Evolutionary conservation across 768 basidiomycete species (phyloP), one percentile per base, ranked within the genome.

Genomic region (Hysterangium stoloniferum): DNA sequence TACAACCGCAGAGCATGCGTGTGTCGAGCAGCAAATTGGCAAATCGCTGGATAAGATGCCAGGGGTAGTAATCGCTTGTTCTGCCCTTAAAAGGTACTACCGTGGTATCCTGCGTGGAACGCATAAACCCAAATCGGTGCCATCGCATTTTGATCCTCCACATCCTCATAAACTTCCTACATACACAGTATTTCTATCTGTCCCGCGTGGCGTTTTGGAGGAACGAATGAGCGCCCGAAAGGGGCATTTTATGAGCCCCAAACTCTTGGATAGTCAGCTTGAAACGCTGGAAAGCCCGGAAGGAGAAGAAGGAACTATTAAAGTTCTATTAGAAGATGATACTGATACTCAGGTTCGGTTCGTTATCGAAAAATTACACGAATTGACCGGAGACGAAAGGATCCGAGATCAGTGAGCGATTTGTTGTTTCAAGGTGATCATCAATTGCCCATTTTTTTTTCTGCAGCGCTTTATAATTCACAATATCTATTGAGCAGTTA

Each of bases 11-110:
- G 79, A 80, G 61, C 59, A 72, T 9, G 66, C 65, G 29, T 62
- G 59, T 54, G 61, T 58, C 22, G 60, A 61, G 43, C 60, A 63
- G 55, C 55, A 60, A 51, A 44, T 52, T 0, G 57, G 62, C 45
- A 19, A 46, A 8, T 4, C 53, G 50, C n/a, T 34, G 50, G 13
- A 47, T 47, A 4, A 45, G 34, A 11, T 44, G 53, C 54, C 54
- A 8, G 88, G 86, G 1, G 76, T 87, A n/a, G 79, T 97, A 35
- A 76, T 92, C 33, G 86, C 83, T 32, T 94, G 91, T 66, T 95
- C 91, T 19, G 80, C 92, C 54, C 67, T 97, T 62, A 93, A 86
- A 67, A 73, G 61, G 57, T 72, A 72, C 55, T 97, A 97, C 63
- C 82, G 95, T 4, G 82, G 86, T 53, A 76, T 92, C 41, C 66